These are phyloP conservation scores for Leccinum angustisporum DNA, from an alignment of 1,284 basidiomycete species.

Conservation along the genomic window DNA sequence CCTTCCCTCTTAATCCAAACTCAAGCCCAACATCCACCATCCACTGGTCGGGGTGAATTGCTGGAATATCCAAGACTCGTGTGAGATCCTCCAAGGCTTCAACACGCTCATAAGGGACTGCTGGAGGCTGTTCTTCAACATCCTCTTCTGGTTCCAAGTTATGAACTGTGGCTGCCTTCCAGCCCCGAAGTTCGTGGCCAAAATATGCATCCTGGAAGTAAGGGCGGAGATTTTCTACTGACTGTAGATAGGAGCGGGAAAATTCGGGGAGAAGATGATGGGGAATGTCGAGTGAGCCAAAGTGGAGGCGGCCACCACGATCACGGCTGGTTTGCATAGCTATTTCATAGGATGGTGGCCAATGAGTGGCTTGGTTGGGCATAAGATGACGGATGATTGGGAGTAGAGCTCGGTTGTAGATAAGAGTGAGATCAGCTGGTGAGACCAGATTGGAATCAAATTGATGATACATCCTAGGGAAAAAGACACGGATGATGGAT, in stretches of 20 bases:
- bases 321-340: not conserved
- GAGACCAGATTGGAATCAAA: not conserved
- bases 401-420: conserved; percentile 2
- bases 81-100: not conserved
- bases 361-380: conserved; percentile 12
- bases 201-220: conserved; percentile 15
- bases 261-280: conserved; percentile 1
- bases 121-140: not conserved
- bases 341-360: conserved; percentile 4
- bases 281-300: not conserved
- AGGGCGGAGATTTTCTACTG: not conserved
- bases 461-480: conserved; percentile 11
- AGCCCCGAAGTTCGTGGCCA: conserved; percentile 14
- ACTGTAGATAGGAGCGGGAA: not conserved
- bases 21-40: not conserved
- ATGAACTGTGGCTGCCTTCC: conserved; percentile 10
- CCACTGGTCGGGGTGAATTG: conserved; percentile 1
- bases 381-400: not conserved
- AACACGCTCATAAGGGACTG: not conserved
- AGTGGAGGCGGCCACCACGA: not conserved
- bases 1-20: not conserved
- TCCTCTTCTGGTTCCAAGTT: not conserved
- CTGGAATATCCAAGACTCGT: not conserved
- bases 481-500: conserved; percentile 6
- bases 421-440: not conserved